Conservation (phyloP, 2,329 filamentous ascomycete species). For the Mariannaea sp. region DNA sequence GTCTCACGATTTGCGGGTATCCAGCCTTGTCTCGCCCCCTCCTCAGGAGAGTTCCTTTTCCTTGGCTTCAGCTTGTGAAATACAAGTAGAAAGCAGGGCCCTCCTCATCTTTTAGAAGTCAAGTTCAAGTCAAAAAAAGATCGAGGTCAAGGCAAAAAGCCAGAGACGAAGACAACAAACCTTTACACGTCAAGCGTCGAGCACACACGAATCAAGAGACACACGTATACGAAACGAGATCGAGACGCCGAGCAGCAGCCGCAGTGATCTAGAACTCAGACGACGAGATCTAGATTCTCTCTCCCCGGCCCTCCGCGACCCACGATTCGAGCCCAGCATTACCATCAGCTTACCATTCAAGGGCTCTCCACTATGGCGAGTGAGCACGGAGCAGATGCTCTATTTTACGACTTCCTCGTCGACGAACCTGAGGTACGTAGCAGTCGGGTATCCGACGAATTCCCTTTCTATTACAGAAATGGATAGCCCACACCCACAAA, state of each 20-base stretch:
- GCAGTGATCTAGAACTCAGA: conserved; percentile 2
- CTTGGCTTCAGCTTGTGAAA: not conserved
- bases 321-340: conserved; percentile 15
- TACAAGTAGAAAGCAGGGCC: conserved; percentile 14
- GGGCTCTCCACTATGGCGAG: conserved; percentile 29
- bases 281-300: not conserved
- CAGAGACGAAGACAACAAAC: not conserved
- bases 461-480: conserved; percentile 16
- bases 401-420: conserved; percentile 40
- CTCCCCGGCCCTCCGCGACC: not conserved
- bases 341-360: not conserved
- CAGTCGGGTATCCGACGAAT: conserved; percentile 4
- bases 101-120: not conserved
- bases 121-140: not conserved
- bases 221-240: conserved; percentile 8
- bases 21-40: conserved; percentile 3
- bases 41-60: not conserved
- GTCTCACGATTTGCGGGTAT: conserved; percentile 5
- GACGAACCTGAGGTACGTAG: conserved; percentile 37
- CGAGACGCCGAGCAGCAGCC: conserved; percentile 5
- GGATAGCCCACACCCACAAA: not conserved
- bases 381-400: conserved; percentile 32
- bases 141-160: conserved; percentile 2
- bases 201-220: not conserved
- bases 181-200: not conserved